Evolutionary conservation across 2,329 filamentous ascomycete genomes (phyloP), one percentile per base, ranked within the genome.

Genomic region (Beauveria sp.): DNA sequence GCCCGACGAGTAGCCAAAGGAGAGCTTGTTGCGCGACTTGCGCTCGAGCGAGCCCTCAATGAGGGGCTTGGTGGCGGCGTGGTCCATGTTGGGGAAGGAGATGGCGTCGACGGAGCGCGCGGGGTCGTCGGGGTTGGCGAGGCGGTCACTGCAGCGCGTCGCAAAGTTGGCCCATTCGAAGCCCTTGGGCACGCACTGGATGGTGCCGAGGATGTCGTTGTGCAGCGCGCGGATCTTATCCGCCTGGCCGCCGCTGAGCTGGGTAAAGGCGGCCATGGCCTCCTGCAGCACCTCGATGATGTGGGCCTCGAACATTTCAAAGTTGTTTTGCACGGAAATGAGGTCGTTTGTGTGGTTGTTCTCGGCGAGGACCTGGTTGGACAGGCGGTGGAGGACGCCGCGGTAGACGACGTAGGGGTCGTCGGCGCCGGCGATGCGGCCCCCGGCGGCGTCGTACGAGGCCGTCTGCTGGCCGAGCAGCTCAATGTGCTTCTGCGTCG

Each of bases 281-380:
- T 88, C 84, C 75, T 97, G 93, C 57, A 97, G 76, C 9, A 90
- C 90, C 70, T 89, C 81, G 59, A 99, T 77, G 60, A 97, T 80
- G 72, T 97, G 92, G 0, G 86, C 81, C 75, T 99, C 94, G 67
- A 97, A 99, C 43, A 86, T 81, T 61, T 88, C 80, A 72, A 97
- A 96, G 72, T 91, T 91, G 76, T 89, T 87, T 76, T 99, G 94
- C n/a, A 97, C 89, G 10, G 88, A 84, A 64, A 99, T 83, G 61
- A 97, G 83, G 71, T 99, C 94, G 71, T 96, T 91, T 65, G 88
- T 86, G 77, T 96, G 93, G 79, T 92, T 96, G 81, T 99, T 99
- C 79, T 99, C 94, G 71, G 96, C 91, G 52, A 91, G 80, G 41
- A 97, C 84, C 78, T 99, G 94, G 79, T 90, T 93, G 81, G 91